Evolutionary conservation across 805 yeast species (phyloP).

Genomic region (Candida oleophila): DNA sequence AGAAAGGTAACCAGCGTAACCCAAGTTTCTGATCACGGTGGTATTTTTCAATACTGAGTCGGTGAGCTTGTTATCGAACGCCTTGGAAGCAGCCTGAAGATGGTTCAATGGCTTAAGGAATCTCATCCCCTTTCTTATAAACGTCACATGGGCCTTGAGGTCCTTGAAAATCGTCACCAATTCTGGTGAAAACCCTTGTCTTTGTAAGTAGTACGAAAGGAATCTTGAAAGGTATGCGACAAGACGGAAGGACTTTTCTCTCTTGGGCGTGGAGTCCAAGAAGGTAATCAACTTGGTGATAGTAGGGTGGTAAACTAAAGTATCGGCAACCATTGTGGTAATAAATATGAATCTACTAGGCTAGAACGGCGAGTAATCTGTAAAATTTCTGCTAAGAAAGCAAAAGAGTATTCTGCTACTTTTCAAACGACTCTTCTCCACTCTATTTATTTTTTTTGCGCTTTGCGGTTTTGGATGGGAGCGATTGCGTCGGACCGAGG

Average conservation of each 20-base stretch:
- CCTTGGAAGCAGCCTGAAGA: constrained; percentile 63
- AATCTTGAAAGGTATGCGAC: constrained; percentile 81
- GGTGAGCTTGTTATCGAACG: constrained; percentile 66
- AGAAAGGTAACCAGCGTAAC: constrained; percentile 60
- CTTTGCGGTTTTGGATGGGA: not conserved
- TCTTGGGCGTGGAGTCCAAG: constrained; percentile 65
- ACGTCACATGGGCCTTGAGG: constrained; percentile 60
- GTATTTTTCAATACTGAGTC: constrained; percentile 58
- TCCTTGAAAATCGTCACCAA: constrained; percentile 49
- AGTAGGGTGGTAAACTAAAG: constrained; percentile 73
- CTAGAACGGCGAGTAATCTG: not conserved
- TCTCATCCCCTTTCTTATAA: constrained; percentile 81
- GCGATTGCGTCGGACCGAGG: not conserved
- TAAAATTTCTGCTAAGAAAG: too few species aligned
- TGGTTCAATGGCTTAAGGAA: constrained; percentile 79
- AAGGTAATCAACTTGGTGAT: constrained; percentile 59
- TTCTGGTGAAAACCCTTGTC: constrained; percentile 52
- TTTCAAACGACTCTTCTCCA: not conserved
- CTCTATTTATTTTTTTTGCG: not conserved
- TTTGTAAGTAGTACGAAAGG: constrained; percentile 57
- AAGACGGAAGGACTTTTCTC: constrained; percentile 78
- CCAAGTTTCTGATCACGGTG: constrained; percentile 55
- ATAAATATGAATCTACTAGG: not conserved
- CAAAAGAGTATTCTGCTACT: not conserved
- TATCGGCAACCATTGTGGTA: constrained; percentile 58